These are phyloP conservation scores for Peronospora belbahrii DNA, from an alignment of 352 stramenopile genomes.

Conservation along the genomic window DNA sequence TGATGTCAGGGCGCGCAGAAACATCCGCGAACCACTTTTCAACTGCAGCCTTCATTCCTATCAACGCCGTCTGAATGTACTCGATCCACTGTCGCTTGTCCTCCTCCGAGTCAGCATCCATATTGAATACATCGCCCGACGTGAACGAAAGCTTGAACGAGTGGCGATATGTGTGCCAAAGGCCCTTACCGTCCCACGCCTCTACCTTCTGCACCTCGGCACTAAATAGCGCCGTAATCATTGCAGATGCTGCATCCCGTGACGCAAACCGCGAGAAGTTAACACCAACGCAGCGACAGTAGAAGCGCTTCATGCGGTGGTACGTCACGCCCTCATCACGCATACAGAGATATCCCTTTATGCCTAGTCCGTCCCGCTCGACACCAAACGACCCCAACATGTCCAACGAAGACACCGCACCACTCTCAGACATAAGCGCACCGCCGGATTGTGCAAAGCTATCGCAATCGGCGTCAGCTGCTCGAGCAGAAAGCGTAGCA, in stretches of 20 bases:
- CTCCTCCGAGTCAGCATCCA: slow-evolving; percentile 70
- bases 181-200: slow-evolving; percentile 75
- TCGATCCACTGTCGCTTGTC: slow-evolving; percentile 74
- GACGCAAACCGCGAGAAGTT: slow-evolving; percentile 74
- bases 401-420: slow-evolving; percentile 16
- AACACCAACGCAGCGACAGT: slow-evolving; percentile 69
- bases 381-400: slow-evolving; percentile 28
- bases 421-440: slow-evolving; percentile 23
- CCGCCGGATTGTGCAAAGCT: slow-evolving; percentile 11
- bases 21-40: slow-evolving; percentile 34
- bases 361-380: slow-evolving; percentile 54
- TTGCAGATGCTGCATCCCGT: slow-evolving; percentile 44
- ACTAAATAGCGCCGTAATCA: slow-evolving; percentile 58
- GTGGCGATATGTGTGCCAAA: slow-evolving; percentile 76
- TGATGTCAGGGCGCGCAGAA: slow-evolving; percentile 28
- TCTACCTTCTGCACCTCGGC: slow-evolving; percentile 73
- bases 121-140: slow-evolving; percentile 66
- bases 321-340: slow-evolving; percentile 77
- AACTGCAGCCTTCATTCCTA: slow-evolving; percentile 26
- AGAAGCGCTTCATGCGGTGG: slow-evolving; percentile 83
- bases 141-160: slow-evolving; percentile 82
- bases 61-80: slow-evolving; percentile 63
- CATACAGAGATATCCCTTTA: slow-evolving; percentile 75
- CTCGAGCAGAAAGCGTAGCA: slow-evolving; percentile 11
- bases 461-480: slow-evolving; percentile 8